Evolutionary conservation across 2,329 filamentous ascomycete genomes (phyloP), one percentile per base, ranked within the genome.

Genomic region (Fusarium camptoceras): DNA sequence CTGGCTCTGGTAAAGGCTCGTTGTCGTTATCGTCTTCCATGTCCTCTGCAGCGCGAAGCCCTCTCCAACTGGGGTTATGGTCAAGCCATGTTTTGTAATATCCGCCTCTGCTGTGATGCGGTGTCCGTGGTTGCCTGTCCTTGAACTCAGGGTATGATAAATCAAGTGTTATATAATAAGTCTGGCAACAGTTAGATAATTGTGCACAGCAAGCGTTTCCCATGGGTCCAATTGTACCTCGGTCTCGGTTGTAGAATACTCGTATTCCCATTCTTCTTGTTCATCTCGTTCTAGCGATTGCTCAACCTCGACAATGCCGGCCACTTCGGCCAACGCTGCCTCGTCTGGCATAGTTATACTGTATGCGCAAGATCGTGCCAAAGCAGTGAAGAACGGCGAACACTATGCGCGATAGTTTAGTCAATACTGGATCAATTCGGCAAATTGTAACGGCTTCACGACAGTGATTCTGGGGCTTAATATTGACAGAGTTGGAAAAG

Each of bases 231-330:
- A 49, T 30, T 34, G 37, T 27, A 87, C 88, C 82, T 91, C 89
- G 16, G 84, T 89, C 73, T 91, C 88, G 0, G 87, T 89, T 5
- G 81, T 78, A 0, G 89, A 91, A 73, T 91, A 91, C 70, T 91
- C 89, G 70, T 90, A 91, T 73, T 91, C 89, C 87, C 88, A 91
- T 53, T 89, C 88, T 50, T 90, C 86, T 63, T 89, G 82, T 8
- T 83, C 84, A 28, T 82, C 81, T 12, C 66, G 64, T 25, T 68
- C 60, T 18, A 76, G 59, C 39, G 77, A 70, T n/a, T 77, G 73
- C 31, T 80, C 75, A 28, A 80, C 49, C 10, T 59, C 49, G 44
- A 80, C 54, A 11, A 74, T 74, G 12, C 74, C 78, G 6, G 78
- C 68, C 43, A 68, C 67, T 16, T 77, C 67, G 22, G 68, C 70